Base-by-base conservation (phyloP, 169 alveolate species). In the Plasmodium blacklocki region DNA sequence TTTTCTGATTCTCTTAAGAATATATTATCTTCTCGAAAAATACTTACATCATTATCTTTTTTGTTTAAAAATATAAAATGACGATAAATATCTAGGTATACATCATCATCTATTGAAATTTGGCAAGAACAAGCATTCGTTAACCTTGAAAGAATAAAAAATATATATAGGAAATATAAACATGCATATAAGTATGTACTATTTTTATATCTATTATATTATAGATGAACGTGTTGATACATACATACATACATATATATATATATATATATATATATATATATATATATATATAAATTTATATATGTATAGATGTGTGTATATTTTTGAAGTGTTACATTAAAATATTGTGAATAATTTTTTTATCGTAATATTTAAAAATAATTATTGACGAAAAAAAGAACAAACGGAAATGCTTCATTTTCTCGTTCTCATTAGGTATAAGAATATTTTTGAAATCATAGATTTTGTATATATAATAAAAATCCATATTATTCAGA, bases 71-170 rank as follows among this genome's bases (percentile, higher is more conserved):
- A 64, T 19, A 49, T 78, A 70, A 78, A 78, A 23, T 78, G 74
- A 21, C 67, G 64, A 26, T 78, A 78, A 3, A 78, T 52, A 18
- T 78, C 89, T 26, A 62, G 15, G 52, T 47, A 59, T 29, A n/a
- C 11, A 29, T 78, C 54, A 21, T 43, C 63, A 7, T 52, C 14
- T 4, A 66, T 45, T 56, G 43, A 18, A 15, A 78, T 52, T 4
- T 78, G 89, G 71, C 89, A 78, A 19, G 89, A 78, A 21, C 89
- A 78, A 23, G 89, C n/a, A 43, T 78, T 78, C 47, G 76, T 78
- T 47, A 78, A n/a, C 9, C 89, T 78, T 14, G 14, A 52, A 6
- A 43, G 21, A n/a, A 18, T 19, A 60, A 15, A 39, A 3, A 12
- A 62, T 32, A 6, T 32, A n/a, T 50, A 21, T 18, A 1, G 50